Evolutionary conservation across 2,329 filamentous ascomycete species (phyloP).

Genomic region (Pezicula rhizophila): DNA sequence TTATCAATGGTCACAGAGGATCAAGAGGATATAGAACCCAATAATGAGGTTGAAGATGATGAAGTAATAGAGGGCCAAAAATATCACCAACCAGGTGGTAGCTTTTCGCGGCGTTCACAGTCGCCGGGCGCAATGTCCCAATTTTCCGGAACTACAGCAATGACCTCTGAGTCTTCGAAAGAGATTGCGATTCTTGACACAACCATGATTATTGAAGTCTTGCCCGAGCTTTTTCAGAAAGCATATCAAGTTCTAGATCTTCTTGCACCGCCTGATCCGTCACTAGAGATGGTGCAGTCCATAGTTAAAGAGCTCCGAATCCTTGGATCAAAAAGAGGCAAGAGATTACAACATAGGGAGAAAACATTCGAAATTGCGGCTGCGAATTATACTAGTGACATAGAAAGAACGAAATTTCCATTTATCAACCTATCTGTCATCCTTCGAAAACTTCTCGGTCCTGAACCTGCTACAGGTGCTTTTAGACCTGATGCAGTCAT

Average conservation of each 20-base stretch:
- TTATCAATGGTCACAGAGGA: slow-evolving; percentile 23
- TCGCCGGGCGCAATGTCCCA: slow-evolving; percentile 15
- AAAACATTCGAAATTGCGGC: slow-evolving; percentile 10
- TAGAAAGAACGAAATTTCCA: slow-evolving; percentile 4
- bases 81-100: not conserved
- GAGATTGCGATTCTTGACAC: slow-evolving; percentile 27
- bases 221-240: slow-evolving; percentile 31
- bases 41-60: slow-evolving; percentile 1
- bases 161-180: slow-evolving; percentile 7
- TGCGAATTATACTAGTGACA: slow-evolving; percentile 7
- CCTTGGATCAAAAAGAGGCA: slow-evolving; percentile 11
- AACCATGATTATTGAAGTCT: slow-evolving; percentile 31
- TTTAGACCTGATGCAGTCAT: slow-evolving; percentile 33
- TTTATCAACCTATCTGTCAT: slow-evolving; percentile 32
- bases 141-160: slow-evolving; percentile 20
- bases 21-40: slow-evolving; percentile 4
- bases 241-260: slow-evolving; percentile 31
- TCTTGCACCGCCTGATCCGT: slow-evolving; percentile 25
- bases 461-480: slow-evolving; percentile 11
- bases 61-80: not conserved
- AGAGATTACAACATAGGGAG: slow-evolving; percentile 10
- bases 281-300: slow-evolving; percentile 22
- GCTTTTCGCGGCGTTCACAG: slow-evolving; percentile 1
- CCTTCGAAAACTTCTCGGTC: slow-evolving; percentile 24
- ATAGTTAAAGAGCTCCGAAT: slow-evolving; percentile 24